These are phyloP conservation scores for Xanthoconium purpureum DNA, from an alignment of 768 basidiomycete species.

Conservation along the genomic window DNA sequence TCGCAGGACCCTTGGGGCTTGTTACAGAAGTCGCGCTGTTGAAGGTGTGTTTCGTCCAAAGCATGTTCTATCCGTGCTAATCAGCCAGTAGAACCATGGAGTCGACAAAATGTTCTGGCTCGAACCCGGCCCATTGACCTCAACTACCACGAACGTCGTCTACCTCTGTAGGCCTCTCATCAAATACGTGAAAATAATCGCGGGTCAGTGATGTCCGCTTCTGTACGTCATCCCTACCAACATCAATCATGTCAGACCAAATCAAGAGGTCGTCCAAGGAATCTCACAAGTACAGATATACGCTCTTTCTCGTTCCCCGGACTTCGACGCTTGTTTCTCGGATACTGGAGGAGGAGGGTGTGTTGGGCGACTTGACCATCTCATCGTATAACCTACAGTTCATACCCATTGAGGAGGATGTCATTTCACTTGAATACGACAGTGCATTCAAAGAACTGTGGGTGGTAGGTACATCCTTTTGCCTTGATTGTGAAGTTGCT, in stretches of 20 bases:
- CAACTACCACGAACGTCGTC: constrained; percentile 83
- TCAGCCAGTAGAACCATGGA: constrained; percentile 79
- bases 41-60: constrained; percentile 55
- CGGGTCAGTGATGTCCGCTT: constrained; percentile 52
- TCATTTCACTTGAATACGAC: constrained; percentile 86
- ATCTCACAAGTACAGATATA: constrained; percentile 78
- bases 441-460: constrained; percentile 85
- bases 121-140: constrained; percentile 80
- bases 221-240: constrained; percentile 21
- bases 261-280: constrained; percentile 77
- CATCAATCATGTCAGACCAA: constrained; percentile 68
- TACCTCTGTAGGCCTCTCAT: constrained; percentile 91
- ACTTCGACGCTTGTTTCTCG: constrained; percentile 81
- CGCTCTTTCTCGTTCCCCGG: constrained; percentile 83
- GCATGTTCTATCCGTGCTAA: constrained; percentile 3
- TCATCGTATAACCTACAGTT: constrained; percentile 89
- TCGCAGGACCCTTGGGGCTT: constrained; percentile 90
- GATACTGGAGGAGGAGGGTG: constrained; percentile 94
- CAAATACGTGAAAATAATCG: constrained; percentile 82
- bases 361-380: constrained; percentile 89
- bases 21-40: constrained; percentile 92
- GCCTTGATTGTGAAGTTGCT: background rate
- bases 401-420: constrained; percentile 90
- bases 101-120: constrained; percentile 99
- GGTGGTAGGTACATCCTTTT: constrained; percentile 57